Conservation (phyloP, 2,329 filamentous ascomycete species). For the Nigrospora osmanthi region DNA sequence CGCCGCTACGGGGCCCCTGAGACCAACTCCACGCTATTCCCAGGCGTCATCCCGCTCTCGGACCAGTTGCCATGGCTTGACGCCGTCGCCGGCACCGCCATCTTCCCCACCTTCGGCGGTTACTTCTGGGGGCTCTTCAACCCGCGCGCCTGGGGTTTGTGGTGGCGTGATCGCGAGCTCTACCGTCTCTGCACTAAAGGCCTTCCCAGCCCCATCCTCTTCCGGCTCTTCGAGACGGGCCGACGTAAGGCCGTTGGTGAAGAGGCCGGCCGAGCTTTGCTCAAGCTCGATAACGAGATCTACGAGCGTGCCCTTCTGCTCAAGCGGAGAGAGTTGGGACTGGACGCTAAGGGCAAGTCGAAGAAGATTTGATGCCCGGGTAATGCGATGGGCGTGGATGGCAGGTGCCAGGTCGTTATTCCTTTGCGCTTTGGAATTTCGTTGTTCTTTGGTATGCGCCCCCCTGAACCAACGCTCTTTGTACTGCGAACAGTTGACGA, state of each 20-base stretch:
- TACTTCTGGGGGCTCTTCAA: slow-evolving; percentile 4
- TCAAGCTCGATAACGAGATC: neutral
- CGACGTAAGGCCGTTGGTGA: neutral
- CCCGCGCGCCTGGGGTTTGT: slow-evolving; percentile 4
- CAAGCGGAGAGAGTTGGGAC: neutral
- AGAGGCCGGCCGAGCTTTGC: neutral
- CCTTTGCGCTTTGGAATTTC: too few species aligned
- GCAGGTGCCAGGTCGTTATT: too few species aligned
- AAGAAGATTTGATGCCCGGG: too few species aligned
- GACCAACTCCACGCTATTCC: slow-evolving; percentile 3
- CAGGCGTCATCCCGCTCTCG: neutral
- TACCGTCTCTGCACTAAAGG: slow-evolving; percentile 3
- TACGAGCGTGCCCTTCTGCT: neutral
- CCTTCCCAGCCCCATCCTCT: slow-evolving; percentile 3
- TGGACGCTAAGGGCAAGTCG: neutral
- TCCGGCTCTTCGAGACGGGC: slow-evolving; percentile 3
- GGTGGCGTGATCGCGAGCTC: slow-evolving; percentile 6
- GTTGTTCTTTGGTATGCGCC: too few species aligned
- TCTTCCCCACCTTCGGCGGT: slow-evolving; percentile 4
- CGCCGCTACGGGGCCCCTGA: neutral
- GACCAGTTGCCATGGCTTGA: slow-evolving; percentile 5
- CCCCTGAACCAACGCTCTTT: too few species aligned
- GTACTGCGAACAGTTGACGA: too few species aligned
- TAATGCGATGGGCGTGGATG: too few species aligned
- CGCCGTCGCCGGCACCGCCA: slow-evolving; percentile 2